Evolutionary conservation across 78 protist genomes (phyloP).

Genomic region (Diacronema lutheri): DNA sequence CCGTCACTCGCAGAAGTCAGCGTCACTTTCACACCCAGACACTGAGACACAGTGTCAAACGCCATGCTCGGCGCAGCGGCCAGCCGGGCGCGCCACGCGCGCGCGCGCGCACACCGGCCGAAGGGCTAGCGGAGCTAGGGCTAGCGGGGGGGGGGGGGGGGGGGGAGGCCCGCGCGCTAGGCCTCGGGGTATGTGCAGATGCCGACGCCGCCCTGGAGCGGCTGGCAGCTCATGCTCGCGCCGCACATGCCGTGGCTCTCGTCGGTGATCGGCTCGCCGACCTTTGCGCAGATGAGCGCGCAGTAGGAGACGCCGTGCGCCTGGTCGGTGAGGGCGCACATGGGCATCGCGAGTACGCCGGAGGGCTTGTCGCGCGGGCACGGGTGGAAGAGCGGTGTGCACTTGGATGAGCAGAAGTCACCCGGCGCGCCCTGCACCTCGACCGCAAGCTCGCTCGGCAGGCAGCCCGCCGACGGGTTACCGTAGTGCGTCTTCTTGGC

Average conservation of each 20-base stretch:
- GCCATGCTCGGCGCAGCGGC: no score
- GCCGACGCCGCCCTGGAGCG: not conserved
- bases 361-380: not conserved
- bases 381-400: not conserved
- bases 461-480: conserved; percentile 2
- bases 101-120: no score
- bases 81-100: no score
- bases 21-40: no score
- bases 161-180: no score
- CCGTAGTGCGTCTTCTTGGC: not conserved
- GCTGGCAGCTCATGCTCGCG: not conserved
- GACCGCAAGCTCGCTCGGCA: not conserved
- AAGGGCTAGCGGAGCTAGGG: no score
- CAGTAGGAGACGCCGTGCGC: not conserved
- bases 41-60: no score
- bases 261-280: not conserved
- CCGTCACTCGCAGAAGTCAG: no score
- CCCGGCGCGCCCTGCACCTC: not conserved
- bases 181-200: conserved; percentile 7
- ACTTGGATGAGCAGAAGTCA: conserved; percentile 9
- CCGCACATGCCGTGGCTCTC: not conserved
- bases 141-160: no score
- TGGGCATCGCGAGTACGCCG: not conserved
- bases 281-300: conserved; percentile 1
- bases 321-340: not conserved